phyloP scores from a whole-genome alignment of 73 alveolate species.

The Uronychia setigera region DNA sequence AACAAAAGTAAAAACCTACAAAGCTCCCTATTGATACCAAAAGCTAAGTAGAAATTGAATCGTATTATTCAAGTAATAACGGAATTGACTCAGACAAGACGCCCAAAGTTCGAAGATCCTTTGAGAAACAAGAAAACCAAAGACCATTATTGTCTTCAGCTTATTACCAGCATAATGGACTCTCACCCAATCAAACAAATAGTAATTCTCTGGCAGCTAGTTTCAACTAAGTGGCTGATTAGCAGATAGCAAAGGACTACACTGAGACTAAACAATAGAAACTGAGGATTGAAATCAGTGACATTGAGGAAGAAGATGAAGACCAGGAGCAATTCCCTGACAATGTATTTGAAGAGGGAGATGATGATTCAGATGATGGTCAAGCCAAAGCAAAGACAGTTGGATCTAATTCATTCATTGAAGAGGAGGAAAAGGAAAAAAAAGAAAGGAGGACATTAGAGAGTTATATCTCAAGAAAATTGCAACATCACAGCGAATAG shows the following conservation, averaged over 20 bases:
- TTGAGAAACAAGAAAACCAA: too few species aligned
- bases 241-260: not conserved
- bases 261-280: not conserved
- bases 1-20: too few species aligned
- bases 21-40: too few species aligned
- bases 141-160: too few species aligned
- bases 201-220: not conserved
- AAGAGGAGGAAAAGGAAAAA: not conserved
- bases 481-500: not conserved
- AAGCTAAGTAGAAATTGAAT: too few species aligned
- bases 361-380: not conserved
- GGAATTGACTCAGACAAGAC: too few species aligned
- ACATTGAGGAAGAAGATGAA: not conserved
- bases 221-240: not conserved
- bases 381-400: not conserved
- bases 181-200: too few species aligned
- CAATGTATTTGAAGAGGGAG: not conserved
- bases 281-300: not conserved
- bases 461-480: not conserved
- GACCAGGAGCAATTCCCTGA: conserved; percentile 1
- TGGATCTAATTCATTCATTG: too few species aligned
- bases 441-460: not conserved
- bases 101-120: too few species aligned
- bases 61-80: too few species aligned
- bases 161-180: too few species aligned